Evolutionary conservation across 176 grass and related monocot species (phyloP), one percentile per base, ranked within the genome.

Genomic region (Zea luxurians): DNA sequence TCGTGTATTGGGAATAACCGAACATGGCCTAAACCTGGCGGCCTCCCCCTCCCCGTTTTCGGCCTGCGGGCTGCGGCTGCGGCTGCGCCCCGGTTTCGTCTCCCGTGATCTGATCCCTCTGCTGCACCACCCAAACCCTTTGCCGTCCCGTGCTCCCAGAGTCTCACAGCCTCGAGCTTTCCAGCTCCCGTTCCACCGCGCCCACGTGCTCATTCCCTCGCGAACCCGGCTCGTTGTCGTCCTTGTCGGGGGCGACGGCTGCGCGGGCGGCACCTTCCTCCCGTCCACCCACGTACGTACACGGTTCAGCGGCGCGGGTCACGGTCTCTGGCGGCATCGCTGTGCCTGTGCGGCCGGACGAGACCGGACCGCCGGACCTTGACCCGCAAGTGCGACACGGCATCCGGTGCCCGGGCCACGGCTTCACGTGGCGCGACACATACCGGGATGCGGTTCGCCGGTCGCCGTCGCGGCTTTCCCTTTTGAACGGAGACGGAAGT

Each of bases 21-120:
- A n/a, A n/a, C n/a, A n/a, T n/a, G n/a, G n/a, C n/a, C n/a, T 9
- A 83, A 49, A 60, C 58, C 73, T 66, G 73, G 84, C 48, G 46
- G 57, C 36, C 0, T 2, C 3, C 44, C 13, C 34, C 38, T 53
- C 57, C 18, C 18, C 10, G 43, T 20, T 13, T 34, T 27, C 10
- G 43, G 41, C 64, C 60, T 61, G 50, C 36, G 58, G 64, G 40
- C 46, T 5, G 55, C 8, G 48, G 11, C n/a, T 17, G 38, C 38
- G 38, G 38, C 38, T 4, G n/a, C 16, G 34, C 52, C 48, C 40
- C 4, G n/a, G 41, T 72, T 72, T 63, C 38, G 38, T 16, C 66
- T 10, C n/a, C 42, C 37, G 16, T 17, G n/a, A 45, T n/a, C 27
- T 44, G 2, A 70, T 76, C 64, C 55, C 72, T 82, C 78, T 27